Percentiles rank a stretch among this genome's conserved stretches.
Evolutionary conservation across 257 asterid genomes (phyloP).

Genomic region (Ehretia macrophylla): DNA sequence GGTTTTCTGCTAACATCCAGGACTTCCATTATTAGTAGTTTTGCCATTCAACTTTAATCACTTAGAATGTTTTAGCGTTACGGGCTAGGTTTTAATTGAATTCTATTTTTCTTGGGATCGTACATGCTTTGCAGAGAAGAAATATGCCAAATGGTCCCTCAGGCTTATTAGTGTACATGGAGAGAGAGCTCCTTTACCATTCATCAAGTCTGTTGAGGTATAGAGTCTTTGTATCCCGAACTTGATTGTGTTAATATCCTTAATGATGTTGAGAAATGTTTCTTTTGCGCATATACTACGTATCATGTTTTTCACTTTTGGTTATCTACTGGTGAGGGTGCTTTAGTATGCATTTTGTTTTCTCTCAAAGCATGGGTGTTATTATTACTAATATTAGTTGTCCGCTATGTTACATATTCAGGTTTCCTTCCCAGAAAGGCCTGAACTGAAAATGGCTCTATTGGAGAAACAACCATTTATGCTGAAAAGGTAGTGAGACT

Average conservation of each 20-base stretch:
- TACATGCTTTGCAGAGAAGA: conserved; percentile 4
- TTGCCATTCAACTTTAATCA: too few species aligned
- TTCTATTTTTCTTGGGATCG: background rate
- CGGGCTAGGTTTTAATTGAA: too few species aligned
- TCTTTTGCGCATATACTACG: too few species aligned
- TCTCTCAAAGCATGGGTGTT: background rate
- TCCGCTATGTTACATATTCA: conserved; percentile 9
- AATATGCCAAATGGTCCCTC: conserved; percentile 17
- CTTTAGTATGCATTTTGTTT: background rate
- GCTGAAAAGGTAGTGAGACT: conserved; percentile 11
- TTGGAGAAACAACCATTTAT: conserved; percentile 18
- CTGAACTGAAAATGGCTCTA: conserved; percentile 15
- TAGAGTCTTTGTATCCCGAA: too few species aligned
- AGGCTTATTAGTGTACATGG: conserved; percentile 16
- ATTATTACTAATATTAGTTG: background rate
- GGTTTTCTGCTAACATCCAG: too few species aligned
- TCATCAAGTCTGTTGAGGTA: conserved; percentile 18
- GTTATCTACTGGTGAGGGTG: background rate
- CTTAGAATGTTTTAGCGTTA: too few species aligned
- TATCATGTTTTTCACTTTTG: too few species aligned
- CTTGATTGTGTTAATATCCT: background rate
- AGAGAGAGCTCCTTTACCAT: conserved; percentile 19
- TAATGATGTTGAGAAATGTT: background rate
- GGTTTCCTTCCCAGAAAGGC: conserved; percentile 24
- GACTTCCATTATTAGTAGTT: too few species aligned